Evolutionary conservation across 495 filamentous ascomycete genomes (phyloP).

Genomic region (Aspergillus affinis): DNA sequence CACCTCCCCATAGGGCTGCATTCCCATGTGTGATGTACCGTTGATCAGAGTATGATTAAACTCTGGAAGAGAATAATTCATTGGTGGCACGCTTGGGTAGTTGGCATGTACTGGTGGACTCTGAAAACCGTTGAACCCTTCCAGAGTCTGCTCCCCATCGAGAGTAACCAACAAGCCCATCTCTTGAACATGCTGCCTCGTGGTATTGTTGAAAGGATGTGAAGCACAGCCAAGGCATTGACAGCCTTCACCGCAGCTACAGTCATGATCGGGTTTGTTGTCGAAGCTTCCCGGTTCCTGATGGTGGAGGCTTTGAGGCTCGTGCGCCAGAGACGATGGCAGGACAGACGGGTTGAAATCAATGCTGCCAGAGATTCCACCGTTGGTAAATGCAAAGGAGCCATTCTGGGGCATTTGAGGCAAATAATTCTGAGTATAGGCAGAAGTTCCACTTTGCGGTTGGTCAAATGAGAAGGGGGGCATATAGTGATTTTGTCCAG

Average conservation of each 20-base stretch:
- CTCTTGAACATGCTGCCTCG: constrained; percentile 60
- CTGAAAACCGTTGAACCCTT: constrained; percentile 21
- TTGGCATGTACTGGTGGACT: constrained; percentile 3
- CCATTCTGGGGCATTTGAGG: constrained; percentile 12
- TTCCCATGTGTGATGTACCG: constrained; percentile 14
- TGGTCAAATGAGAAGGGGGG: constrained; percentile 20
- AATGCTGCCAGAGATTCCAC: constrained; percentile 15
- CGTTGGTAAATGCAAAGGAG: constrained; percentile 15
- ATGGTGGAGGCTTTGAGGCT: constrained; percentile 16
- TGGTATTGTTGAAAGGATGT: constrained; percentile 74
- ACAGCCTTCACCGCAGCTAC: constrained; percentile 66
- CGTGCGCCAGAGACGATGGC: constrained; percentile 13
- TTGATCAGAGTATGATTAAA: constrained; percentile 17
- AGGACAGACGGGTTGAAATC: constrained; percentile 21
- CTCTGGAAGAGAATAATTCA: constrained; percentile 12
- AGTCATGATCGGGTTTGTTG: constrained; percentile 44
- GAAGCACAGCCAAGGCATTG: constrained; percentile 66
- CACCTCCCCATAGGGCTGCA: constrained; percentile 22
- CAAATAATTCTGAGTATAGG: constrained; percentile 20
- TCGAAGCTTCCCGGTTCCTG: constrained; percentile 9
- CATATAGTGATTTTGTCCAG: constrained; percentile 18
- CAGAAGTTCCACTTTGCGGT: constrained; percentile 9
- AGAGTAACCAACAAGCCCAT: constrained; percentile 47
- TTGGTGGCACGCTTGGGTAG: background rate
- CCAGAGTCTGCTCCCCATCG: constrained; percentile 27